Base-by-base conservation (phyloP, 2,329 filamentous ascomycete species). In the Stachybotrys chartarum region DNA sequence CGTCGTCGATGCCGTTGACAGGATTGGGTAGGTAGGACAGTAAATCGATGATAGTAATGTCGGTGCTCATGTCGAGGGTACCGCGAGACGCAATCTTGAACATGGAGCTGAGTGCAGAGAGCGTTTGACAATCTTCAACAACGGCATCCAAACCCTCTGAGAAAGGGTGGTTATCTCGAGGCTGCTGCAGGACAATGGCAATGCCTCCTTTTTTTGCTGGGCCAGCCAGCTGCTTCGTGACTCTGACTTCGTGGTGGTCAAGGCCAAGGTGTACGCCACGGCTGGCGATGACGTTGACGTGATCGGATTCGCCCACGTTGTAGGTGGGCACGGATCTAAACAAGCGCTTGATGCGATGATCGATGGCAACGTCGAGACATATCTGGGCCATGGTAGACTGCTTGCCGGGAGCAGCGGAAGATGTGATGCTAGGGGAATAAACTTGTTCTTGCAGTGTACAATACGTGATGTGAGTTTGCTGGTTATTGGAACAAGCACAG, bases 131-230 rank as follows among this genome's bases (percentile, higher is more conserved):
- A 47, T 59, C 57, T 6, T 56, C 53, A 12, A 62, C 57, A 6
- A 62, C 60, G 18, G 54, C 53, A n/a, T 55, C 54, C 31, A 58
- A 14, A 16, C 60, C 60, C 30, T 56, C 17, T 7, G 53, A 47
- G 46, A 59, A 60, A 18, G 57, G 59, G 45, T 62, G 60, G 8
- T 59, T 56, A 3, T 50, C 14, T 12, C 60, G 60, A 8, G 60
- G 60, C 50, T 62, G 57, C 50, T 62, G 60, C 10, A 62, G 54
- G 18, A 52, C 39, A 24, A 62, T 46, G 31, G 48, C 59, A 52
- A 62, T 60, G 47, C 60, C 60, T 24, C 60, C 60, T 30, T 51
- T 58, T 14, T 30, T 18, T 6, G 55, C 51, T 31, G 59, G 60
- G 10, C 59, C 59, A 18, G 59, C 57, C 1, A 60, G 49, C 45